Base-by-base conservation (phyloP, 1,284 basidiomycete species). In the Ustilago shanxiensis region DNA sequence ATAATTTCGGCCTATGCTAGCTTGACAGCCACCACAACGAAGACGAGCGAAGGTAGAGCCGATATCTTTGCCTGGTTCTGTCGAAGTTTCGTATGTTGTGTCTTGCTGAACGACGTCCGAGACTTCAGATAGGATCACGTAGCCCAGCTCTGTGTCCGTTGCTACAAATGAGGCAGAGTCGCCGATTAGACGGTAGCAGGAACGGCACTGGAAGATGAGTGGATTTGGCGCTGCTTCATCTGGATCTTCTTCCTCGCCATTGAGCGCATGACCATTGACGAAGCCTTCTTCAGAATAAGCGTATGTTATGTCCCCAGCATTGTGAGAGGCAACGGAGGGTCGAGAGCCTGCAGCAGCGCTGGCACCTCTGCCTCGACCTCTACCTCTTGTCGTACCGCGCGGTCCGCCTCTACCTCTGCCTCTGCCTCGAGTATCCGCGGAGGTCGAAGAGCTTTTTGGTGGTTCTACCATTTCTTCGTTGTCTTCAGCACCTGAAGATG, bases 141-240 rank as follows among this genome's bases (percentile, higher is more conserved):
- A 70, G 20, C 71, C 69, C 1, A 82, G 72, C 18, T 70, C 64
- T 11, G 66, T 45, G 41, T 82, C 74, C 2, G 79, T 78, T 2
- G 68, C 66, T 13, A 80, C 58, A 45, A 76, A 82, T 6, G 66
- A 49, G 13, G 67, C 49, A 20, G 80, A 77, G 50, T 82, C 80
- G 31, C 69, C 79, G 2, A 82, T 49, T 8, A 80, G 55, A 0
- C 73, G 62, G 24, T 66, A 73, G 53, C 80, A 82, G 2, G 26
- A 9, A 0, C 62, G 53, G 31, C 80, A 82, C 47, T 82, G 80
- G 20, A 82, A 80, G 20, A 70, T 75, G 24, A 80, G 65, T 2
- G 74, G 72, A 53, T 59, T 71, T 53, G 60, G 60, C 2, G 61
- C 60, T 24, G n/a, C 26, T 7, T 50, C 41, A 3, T 51, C 58